Evolutionary conservation across 495 filamentous ascomycete species (phyloP), one percentile per base, ranked within the genome.

Genomic region (Penicillium salamii): DNA sequence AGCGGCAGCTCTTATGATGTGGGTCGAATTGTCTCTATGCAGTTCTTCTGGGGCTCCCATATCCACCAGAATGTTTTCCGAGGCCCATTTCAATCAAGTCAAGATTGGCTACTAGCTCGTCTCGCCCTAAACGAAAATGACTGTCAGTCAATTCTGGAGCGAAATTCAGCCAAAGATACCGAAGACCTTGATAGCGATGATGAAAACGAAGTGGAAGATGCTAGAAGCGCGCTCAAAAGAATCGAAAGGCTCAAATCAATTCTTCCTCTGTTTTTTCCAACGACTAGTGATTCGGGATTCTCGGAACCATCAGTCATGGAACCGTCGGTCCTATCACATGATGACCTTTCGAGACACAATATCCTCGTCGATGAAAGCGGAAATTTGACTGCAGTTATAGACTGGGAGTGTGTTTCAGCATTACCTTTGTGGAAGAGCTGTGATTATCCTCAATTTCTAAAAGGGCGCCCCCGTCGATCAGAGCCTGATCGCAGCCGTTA

Each of bases 391-490:
- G 80, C 67, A 15, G 39, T 82, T 6, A 48, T 81, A 24, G 77
- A 76, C 50, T 83, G 79, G 80, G 71, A 80, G 41, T 76, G 69
- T 52, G 59, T 78, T n/a, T 70, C 71, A 4, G 65, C 71, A 17
- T 45, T 75, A 17, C 78, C 78, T 15, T 45, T 69, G 7, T 80
- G 73, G 67, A 66, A 69, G 35, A 67, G 72, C 14, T 70, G 63
- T 44, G 59, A 75, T 44, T 55, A 68, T 18, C 78, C 78, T 24
- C 55, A 63, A 29, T 78, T 80, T 37, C 56, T 81, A 35, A 54
- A 29, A 37, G 49, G 46, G 19, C 43, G 20, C 50, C 20, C 33
- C 7, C 34, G 65, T 28, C 54, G 61, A 21, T 37, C 61, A 21
- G 56, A 63, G 46, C 69, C 68, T 2, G 58, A 68, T 35, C 57